Evolutionary conservation across 768 basidiomycete species (phyloP), one percentile per base, ranked within the genome.

Genomic region (Lactarius vividus): DNA sequence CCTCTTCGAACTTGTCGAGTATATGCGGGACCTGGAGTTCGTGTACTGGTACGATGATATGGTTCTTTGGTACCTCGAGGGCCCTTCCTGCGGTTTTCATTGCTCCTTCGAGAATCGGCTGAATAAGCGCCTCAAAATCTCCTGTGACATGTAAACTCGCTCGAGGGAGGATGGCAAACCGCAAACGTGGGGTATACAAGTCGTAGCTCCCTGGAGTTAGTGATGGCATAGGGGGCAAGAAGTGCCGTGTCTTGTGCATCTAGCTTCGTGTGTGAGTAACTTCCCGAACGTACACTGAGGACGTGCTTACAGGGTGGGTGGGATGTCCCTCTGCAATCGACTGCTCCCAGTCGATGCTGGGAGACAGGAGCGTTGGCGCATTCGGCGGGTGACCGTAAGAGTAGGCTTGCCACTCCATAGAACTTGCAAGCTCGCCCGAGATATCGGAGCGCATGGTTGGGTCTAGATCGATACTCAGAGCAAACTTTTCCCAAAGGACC

Each of bases 321-420:
- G 84, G 84, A 71, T 86, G 85, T 0, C 84, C 84, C 72, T 85
- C 84, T 23, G 85, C 82, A 33, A 85, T 84, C 2, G 84, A 84
- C 70, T 85, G 83, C 65, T 86, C 84, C 85, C 85, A 86, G 40
- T 77, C 80, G 15, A 86, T 81, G 62, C 84, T 85, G 0, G 82
- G 72, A 28, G 81, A 82, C 4, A 72, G 64, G 46, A 84, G 81
- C 6, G 75, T 71, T 0, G 85, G 83, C 4, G 80, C 77, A 35
- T 62, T 66, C 1, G 82, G 82, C 16, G 83, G 84, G 56, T 83
- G 71, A 57, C 82, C 79, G 61, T 82, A 86, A 2, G 84, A 81
- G 72, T 82, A 75, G 31, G 76, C 79, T 74, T 85, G 84, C 84
- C 84, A 86, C 65, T 79, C 77, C 49, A 86, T 73, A 33, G 85